phyloP scores from a whole-genome alignment of 805 yeast species.

The Candida lessepsii region DNA sequence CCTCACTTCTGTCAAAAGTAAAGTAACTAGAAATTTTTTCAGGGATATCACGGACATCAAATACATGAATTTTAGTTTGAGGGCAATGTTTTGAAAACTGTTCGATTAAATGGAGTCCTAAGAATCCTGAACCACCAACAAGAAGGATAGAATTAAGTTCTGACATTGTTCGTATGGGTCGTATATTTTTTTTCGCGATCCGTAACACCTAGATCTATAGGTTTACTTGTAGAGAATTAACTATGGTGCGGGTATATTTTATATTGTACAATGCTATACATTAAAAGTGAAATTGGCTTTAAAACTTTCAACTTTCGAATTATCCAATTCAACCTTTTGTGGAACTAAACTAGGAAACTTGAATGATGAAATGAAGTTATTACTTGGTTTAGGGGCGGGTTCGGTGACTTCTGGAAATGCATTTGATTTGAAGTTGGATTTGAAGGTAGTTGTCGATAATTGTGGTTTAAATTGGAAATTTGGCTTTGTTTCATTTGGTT shows the following conservation, averaged over 20 bases:
- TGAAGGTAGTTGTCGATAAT: conserved; percentile 6
- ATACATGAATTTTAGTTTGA: conserved; percentile 74
- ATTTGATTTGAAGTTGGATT: conserved; percentile 2
- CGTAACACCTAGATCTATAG: too few relatives aligned
- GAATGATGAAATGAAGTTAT: conserved; percentile 9
- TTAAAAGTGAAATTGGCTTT: conserved; percentile 25
- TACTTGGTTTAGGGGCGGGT: neutral
- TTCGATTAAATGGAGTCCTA: conserved; percentile 87
- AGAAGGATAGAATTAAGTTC: conserved; percentile 57
- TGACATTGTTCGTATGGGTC: conserved; percentile 8
- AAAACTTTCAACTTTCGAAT: conserved; percentile 24
- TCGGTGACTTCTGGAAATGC: neutral
- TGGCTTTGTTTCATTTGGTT: neutral
- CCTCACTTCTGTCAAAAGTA: conserved; percentile 61
- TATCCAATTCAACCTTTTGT: conserved; percentile 19
- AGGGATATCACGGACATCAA: conserved; percentile 89
- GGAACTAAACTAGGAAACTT: conserved; percentile 24
- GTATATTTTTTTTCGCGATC: conserved; percentile 1
- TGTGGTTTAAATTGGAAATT: conserved; percentile 6
- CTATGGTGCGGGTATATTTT: conserved; percentile 1
- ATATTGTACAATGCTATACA: conserved; percentile 6
- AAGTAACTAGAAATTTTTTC: conserved; percentile 66
- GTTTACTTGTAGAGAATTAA: too few relatives aligned
- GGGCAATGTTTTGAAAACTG: conserved; percentile 70
- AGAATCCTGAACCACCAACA: conserved; percentile 95